Base-by-base conservation (phyloP, 352 stramenopile genomes). In the Phytophthora sojae region DNA sequence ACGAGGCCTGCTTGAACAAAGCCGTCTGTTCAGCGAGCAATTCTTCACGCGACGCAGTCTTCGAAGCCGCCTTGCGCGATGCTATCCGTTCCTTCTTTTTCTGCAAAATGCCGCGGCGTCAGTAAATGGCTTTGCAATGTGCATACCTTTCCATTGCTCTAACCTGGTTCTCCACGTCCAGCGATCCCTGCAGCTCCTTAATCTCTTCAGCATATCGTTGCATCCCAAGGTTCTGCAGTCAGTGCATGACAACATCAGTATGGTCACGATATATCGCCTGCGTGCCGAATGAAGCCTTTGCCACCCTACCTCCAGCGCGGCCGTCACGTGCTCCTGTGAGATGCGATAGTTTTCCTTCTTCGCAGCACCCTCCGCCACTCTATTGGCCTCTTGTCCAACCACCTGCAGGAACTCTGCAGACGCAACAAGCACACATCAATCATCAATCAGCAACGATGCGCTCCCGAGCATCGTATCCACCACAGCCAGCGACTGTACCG, bases 321-420 rank as follows among this genome's bases (percentile, higher is more conserved):
- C 54, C 29, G 81, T 67, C 17, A 92, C 76, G 53, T 93, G 77
- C 12, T 91, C 83, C n/a, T 78, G 44, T 17, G 76, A 78, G 54
- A 94, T 84, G 51, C 87, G 87, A 55, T 92, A 91, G 61, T 90
- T 89, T 45, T 94, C 83, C 55, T 82, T 89, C 64, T 79, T 89
- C 12, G 85, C 74, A 23, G 58, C 53, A 4, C 52, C 67, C 56
- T 88, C 82, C 0, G 87, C 87, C 9, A 88, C 68, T 3, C 56
- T 63, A 52, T 94, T 93, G 15, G 87, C 80, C 21, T 82, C 75
- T 0, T 76, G 57, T 2, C 85, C 81, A 23, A 94, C 29, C 19
- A 76, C 26, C 19, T 75, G 71, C 51, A 91, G 26, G 35, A 94
- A 88, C 29, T 85, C 86, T 94, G 51, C 53, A 55, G 29, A 2